Evolutionary conservation across 2,329 filamentous ascomycete species (phyloP), one percentile per base, ranked within the genome.

Genomic region (Calonectria henricotiae): DNA sequence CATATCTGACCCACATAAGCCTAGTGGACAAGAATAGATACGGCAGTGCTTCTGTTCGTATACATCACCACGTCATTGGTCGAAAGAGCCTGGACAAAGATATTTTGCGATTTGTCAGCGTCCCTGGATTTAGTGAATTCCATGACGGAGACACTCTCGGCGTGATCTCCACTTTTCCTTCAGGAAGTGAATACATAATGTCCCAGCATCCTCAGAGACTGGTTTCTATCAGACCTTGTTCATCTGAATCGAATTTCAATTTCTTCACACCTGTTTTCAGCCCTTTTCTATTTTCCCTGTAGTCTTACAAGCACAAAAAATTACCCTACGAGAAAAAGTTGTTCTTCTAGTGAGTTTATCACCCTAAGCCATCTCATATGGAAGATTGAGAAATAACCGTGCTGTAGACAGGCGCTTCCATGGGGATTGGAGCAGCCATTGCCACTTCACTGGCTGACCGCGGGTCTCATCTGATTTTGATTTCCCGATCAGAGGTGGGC

Each of bases 371-470:
- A 9, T 1, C 4, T 2, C 5, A 23, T 17, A 3, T 11, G 12
- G 32, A 7, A 17, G 9, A 55, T 15, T 4, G 2, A 39, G n/a
- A 5, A 55, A 55, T 55, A 25, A 55, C 32, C 2, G 7, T 15
- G 6, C 7, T 2, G n/a, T n/a, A 55, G 51, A 55, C 51, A 37
- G 51, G 51, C 13, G 51, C 51, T 20, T 55, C 51, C 12, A 55
- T 55, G 51, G 51, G 51, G 1, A 55, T 55, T 55, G 51, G 51
- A 9, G 51, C 30, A 15, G 51, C 35, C 5, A 55, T 55, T 23
- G 51, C 51, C 2, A 39, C 30, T 2, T 55, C 51, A 6, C 32
- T 55, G 7, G 51, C 51, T 37, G 37, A 55, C 3, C 51, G 37
- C 8, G 51, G 51, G 5, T 55, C 51, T 12, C 51, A 55, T 20